Percentiles rank a stretch among this genome's conserved stretches.
phyloP scores from a whole-genome alignment of 23 red algal species.

The Gracilaria vermiculophylla region DNA sequence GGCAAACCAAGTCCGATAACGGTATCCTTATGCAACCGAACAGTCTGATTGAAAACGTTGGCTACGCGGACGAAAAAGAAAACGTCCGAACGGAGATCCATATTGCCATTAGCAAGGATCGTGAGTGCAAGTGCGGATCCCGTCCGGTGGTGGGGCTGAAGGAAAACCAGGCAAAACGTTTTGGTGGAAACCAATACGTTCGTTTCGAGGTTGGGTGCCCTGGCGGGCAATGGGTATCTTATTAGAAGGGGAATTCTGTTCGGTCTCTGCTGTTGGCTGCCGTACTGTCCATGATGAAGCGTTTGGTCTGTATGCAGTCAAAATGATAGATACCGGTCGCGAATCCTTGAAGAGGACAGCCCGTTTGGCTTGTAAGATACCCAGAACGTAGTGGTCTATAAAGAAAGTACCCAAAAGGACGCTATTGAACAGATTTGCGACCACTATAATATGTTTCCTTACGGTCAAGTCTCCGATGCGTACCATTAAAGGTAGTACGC shows the following conservation, averaged over 20 bases:
- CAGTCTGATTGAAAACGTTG: background rate
- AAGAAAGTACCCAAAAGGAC: background rate
- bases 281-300: background rate
- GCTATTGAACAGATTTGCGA: background rate
- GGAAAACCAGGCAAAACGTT: background rate
- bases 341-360: background rate
- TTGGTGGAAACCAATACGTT: background rate
- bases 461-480: background rate
- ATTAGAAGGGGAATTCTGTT: background rate
- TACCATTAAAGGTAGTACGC: background rate
- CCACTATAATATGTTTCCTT: background rate
- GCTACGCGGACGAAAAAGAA: background rate
- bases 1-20: conserved; percentile 5
- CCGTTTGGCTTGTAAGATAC: background rate
- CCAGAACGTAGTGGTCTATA: background rate
- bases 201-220: conserved; percentile 1
- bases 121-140: background rate
- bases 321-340: background rate
- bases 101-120: conserved; percentile 12
- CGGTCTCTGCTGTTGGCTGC: background rate
- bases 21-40: background rate
- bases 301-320: background rate
- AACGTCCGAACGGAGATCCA: background rate
- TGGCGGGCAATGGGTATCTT: conserved; percentile 3
- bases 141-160: conserved; percentile 14